Evolutionary conservation across 495 filamentous ascomycete species (phyloP).

Genomic region (Aspergillus egyptiacus): DNA sequence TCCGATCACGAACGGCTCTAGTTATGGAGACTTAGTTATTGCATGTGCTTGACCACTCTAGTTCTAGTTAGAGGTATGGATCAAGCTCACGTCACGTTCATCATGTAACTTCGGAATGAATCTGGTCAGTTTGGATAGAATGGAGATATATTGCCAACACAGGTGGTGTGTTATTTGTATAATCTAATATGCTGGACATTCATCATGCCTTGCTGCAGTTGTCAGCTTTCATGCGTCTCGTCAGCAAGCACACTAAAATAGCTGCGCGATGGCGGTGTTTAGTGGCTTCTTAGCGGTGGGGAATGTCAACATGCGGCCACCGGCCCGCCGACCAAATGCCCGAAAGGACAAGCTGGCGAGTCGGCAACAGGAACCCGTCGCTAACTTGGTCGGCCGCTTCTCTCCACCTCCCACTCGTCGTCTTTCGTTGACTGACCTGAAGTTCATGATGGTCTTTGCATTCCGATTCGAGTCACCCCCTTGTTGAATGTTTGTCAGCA

Average conservation of each 20-base stretch:
- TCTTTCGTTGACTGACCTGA: slow-evolving; percentile 11
- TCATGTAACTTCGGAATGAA: not conserved
- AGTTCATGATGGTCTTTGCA: slow-evolving; percentile 11
- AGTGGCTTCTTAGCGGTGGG: slow-evolving; percentile 12
- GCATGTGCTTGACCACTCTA: not conserved
- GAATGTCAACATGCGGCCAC: not conserved
- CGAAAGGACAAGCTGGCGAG: slow-evolving; percentile 44
- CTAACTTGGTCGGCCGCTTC: too few relatives aligned
- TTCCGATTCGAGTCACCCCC: slow-evolving; percentile 8
- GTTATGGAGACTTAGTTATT: not conserved
- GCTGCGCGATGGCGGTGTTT: slow-evolving; percentile 10
- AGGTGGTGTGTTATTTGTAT: not conserved
- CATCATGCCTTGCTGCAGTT: not conserved
- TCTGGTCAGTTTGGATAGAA: not conserved
- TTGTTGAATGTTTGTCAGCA: slow-evolving; percentile 10
- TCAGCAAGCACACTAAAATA: slow-evolving; percentile 10
- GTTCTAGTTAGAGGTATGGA: not conserved
- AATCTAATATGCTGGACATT: not conserved
- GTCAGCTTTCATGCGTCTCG: not conserved
- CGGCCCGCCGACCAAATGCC: slow-evolving; percentile 5
- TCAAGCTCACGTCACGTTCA: not conserved
- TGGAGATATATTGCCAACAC: not conserved
- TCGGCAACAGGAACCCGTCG: slow-evolving; percentile 30
- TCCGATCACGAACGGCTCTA: too few relatives aligned
- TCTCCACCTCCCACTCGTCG: slow-evolving; percentile 9